Base-by-base conservation (phyloP, 108 stramenopile genomes). In the Stephanodiscus minutulus region DNA sequence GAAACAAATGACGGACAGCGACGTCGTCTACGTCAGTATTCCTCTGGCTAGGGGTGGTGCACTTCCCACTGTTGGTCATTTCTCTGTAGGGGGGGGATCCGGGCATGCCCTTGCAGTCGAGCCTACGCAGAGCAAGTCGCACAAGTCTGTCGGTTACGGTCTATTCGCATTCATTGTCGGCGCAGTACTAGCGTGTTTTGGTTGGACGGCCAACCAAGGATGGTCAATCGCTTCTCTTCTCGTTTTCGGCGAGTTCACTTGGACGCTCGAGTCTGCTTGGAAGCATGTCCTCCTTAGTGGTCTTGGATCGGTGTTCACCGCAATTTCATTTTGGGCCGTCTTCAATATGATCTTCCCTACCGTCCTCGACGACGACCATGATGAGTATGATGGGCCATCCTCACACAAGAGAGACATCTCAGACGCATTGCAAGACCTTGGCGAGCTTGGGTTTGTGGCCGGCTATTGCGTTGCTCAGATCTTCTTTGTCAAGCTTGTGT, bases 361-460 rank as follows among this genome's bases (percentile, higher is more conserved):
- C 29, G 15, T 58, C 0, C n/a, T 29, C 35, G 54, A 64, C 25
- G 50, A 52, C 21, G 31, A 62, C 24, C 28, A 62, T 27, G 62
- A 73, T 36, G 62, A 53, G 25, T 65, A 33, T 1, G 43, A 66
- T 22, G 59, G 33, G 39, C 35, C 37, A 20, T 57, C 22, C 1
- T 31, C 31, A 2, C 61, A 25, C 49, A 50, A 37, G 22, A 55
- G 31, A 15, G 64, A 74, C 31, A 49, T 77, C 7, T 35, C 61
- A 2, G 63, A 64, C 35, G 63, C 67, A 35, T 27, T 76, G 53
- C 61, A 65, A 52, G 76, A 77, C n/a, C 49, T 77, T 3, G 76
- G 76, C 1, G 76, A 77, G 50, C 35, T 70, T 13, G 76, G 76
- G 6, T 70, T 77, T 22, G 24, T 77, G 21, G 25, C 58, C 50